A percentile compares a stretch with the other conserved stretches of the same genome.
Conservation (phyloP, 345 rosid genomes). For the Moricandia arvensis region DNA sequence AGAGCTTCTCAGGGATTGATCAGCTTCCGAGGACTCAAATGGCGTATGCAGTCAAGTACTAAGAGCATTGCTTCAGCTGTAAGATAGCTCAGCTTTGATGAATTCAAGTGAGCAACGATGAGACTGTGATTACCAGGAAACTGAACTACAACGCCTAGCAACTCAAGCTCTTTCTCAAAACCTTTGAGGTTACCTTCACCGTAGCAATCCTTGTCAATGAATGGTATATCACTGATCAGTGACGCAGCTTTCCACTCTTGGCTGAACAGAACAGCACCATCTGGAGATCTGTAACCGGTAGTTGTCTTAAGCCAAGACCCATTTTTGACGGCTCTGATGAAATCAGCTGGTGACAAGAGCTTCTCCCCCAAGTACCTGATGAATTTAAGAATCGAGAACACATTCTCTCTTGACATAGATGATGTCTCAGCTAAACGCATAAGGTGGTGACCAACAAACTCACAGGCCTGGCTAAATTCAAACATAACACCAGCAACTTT, state of each 20-base stretch:
- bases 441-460: conserved; percentile 53
- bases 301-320: conserved; percentile 55
- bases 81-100: conserved; percentile 9
- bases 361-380: conserved; percentile 49
- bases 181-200: conserved; percentile 37
- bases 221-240: conserved; percentile 54
- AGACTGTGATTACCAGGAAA: conserved; percentile 37
- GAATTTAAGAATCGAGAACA: conserved; percentile 54
- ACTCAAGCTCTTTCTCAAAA: conserved; percentile 50
- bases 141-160: conserved; percentile 57
- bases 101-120: conserved; percentile 43
- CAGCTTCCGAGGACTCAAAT: conserved; percentile 20
- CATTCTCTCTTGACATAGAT: conserved; percentile 38
- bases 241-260: conserved; percentile 54
- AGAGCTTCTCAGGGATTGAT: conserved; percentile 23
- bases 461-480: conserved; percentile 57
- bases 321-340: conserved; percentile 42
- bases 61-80: conserved; percentile 49
- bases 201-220: conserved; percentile 47
- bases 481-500: conserved; percentile 58
- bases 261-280: conserved; percentile 50
- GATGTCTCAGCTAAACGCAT: conserved; percentile 51
- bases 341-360: conserved; percentile 41
- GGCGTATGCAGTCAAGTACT: conserved; percentile 43
- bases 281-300: conserved; percentile 49